phyloP scores from a whole-genome alignment of 192 early-diverging fungal species.

The Coemansia nantahalensis region DNA sequence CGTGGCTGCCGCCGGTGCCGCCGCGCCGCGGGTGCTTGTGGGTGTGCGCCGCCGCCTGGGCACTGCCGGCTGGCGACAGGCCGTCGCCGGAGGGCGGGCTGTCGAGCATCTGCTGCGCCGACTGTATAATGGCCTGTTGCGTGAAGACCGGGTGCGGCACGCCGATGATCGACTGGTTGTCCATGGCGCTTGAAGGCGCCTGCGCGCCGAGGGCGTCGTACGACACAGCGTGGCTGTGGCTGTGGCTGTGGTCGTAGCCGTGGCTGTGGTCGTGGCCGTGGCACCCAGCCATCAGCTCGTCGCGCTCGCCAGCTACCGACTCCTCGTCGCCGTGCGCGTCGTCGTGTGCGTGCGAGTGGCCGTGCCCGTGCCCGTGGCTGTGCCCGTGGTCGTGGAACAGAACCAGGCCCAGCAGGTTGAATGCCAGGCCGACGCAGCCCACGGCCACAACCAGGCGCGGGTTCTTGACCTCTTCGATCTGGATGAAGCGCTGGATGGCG shows the following conservation, averaged over 20 bases:
- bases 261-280: neutral
- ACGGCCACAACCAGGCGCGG: constrained; percentile 76
- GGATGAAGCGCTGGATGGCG: constrained; percentile 78
- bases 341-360: constrained; percentile 22
- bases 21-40: constrained; percentile 38
- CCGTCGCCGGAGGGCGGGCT: constrained; percentile 10
- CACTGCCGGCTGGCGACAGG: constrained; percentile 10
- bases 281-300: constrained; percentile 18
- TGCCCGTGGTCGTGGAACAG: constrained; percentile 78
- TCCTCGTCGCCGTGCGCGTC: constrained; percentile 43
- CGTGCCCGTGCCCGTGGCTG: constrained; percentile 41
- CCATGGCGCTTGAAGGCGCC: constrained; percentile 23
- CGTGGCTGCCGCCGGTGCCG: constrained; percentile 14
- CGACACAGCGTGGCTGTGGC: no score
- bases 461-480: constrained; percentile 64
- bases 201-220: constrained; percentile 18
- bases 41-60: constrained; percentile 17
- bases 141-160: constrained; percentile 55
- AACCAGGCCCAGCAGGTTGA: constrained; percentile 78
- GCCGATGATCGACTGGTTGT: constrained; percentile 53
- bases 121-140: constrained; percentile 53
- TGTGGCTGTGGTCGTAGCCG: neutral
- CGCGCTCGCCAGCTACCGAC: constrained; percentile 28
- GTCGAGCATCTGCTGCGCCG: constrained; percentile 43
- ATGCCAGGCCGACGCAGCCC: constrained; percentile 70